A percentile compares a stretch with the other conserved stretches of the same genome.
These are phyloP conservation scores for Nectriaceae sp. DNA, from an alignment of 2,329 filamentous ascomycete species.

Conservation along the genomic window DNA sequence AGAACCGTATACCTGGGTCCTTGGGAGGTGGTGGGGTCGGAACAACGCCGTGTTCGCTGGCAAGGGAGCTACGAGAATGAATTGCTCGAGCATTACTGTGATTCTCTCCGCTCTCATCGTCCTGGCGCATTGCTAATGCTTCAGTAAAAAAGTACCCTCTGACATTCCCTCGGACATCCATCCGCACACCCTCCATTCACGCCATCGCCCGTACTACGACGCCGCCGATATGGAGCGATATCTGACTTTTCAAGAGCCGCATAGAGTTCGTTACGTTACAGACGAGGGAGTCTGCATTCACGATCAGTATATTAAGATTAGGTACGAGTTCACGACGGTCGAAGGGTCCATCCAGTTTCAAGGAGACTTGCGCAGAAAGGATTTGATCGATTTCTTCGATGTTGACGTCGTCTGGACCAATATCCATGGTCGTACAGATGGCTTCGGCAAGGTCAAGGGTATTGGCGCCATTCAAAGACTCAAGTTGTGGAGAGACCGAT, in stretches of 20 bases:
- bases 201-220: constrained; percentile 52
- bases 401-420: constrained; percentile 56
- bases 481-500: constrained; percentile 53
- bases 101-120: constrained; percentile 20
- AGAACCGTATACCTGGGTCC: constrained; percentile 54
- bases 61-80: constrained; percentile 55
- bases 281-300: constrained; percentile 49
- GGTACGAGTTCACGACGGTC: constrained; percentile 53
- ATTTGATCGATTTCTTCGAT: constrained; percentile 53
- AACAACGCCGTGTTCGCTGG: constrained; percentile 53
- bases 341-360: constrained; percentile 51
- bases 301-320: constrained; percentile 49
- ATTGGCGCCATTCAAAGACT: constrained; percentile 54
- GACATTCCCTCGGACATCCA: constrained; percentile 46
- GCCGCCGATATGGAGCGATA: constrained; percentile 52
- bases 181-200: constrained; percentile 51
- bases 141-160: constrained; percentile 43
- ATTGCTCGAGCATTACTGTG: constrained; percentile 53
- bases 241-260: constrained; percentile 48
- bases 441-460: constrained; percentile 51
- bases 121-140: constrained; percentile 9
- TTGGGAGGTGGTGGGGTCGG: constrained; percentile 51
- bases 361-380: constrained; percentile 48
- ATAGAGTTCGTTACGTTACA: constrained; percentile 50
- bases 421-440: constrained; percentile 49